These are phyloP conservation scores for Rhizoclosmatium globosum DNA, from an alignment of 192 early-diverging fungal species.

Conservation along the genomic window DNA sequence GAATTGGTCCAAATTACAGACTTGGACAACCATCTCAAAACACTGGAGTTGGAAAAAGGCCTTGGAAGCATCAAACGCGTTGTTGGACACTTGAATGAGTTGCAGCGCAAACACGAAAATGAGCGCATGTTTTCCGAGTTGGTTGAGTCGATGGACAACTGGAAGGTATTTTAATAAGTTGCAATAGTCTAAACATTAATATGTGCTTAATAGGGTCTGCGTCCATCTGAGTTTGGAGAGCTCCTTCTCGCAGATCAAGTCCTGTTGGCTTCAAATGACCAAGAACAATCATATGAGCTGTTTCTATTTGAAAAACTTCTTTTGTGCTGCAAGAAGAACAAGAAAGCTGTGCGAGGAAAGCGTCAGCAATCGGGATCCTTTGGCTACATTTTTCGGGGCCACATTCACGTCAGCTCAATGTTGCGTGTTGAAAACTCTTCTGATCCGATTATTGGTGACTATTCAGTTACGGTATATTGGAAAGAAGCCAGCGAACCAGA, in stretches of 20 bases:
- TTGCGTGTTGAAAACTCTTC: slow-evolving; percentile 72
- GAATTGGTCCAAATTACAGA: slow-evolving; percentile 58
- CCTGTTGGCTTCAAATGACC: slow-evolving; percentile 79
- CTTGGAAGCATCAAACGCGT: slow-evolving; percentile 82
- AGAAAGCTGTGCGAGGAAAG: slow-evolving; percentile 41
- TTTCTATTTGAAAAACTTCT: slow-evolving; percentile 94
- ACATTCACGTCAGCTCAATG: slow-evolving; percentile 87
- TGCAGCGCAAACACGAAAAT: slow-evolving; percentile 90
- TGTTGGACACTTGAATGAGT: slow-evolving; percentile 91
- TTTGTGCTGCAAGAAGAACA: slow-evolving; percentile 90
- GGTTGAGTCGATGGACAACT: slow-evolving; percentile 87
- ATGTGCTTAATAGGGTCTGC: slow-evolving; percentile 59
- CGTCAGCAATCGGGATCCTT: slow-evolving; percentile 50
- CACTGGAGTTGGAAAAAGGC: slow-evolving; percentile 68
- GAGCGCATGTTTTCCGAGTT: slow-evolving; percentile 79
- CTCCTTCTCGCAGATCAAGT: slow-evolving; percentile 90
- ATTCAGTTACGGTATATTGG: slow-evolving; percentile 83
- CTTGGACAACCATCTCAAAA: slow-evolving; percentile 45
- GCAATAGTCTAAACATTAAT: not conserved
- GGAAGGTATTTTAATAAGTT: slow-evolving; percentile 66
- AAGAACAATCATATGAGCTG: slow-evolving; percentile 83
- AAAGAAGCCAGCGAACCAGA: slow-evolving; percentile 80
- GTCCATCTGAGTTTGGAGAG: slow-evolving; percentile 78
- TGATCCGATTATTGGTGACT: slow-evolving; percentile 40
- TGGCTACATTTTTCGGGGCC: slow-evolving; percentile 73